Evolutionary conservation across 1,284 basidiomycete genomes (phyloP), one percentile per base, ranked within the genome.

Genomic region (Heterobasidion irregulare): DNA sequence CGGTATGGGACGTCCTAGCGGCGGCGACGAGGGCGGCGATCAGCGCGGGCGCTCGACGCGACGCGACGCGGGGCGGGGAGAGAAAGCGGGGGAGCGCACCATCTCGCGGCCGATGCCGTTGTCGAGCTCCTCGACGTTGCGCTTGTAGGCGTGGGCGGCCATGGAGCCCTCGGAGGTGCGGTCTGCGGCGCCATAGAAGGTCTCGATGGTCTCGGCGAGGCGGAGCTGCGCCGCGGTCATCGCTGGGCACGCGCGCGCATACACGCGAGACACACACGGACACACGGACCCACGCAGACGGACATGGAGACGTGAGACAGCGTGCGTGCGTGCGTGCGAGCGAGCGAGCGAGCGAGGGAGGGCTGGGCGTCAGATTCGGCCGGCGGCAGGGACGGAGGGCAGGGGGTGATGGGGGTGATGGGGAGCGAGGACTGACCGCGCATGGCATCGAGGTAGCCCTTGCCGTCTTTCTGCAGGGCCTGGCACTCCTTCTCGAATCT

Each of bases 111-210:
- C 82, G 38, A 96, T 86, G 43, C 86, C 87, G 3, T 83, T 80
- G 65, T 99, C 97, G 44, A 99, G 75, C 63, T 99, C 97, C 62
- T 98, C 94, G 5, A 97, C 91, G 0, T 94, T 90, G 38, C 93
- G 83, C 67, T 94, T 95, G 78, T 99, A 99, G 3, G 96, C 89
- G 67, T 98, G 94, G 1, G 92, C 92, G 1, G 95, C 92, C 91
- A 99, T 98, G 12, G 97, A 96, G 33, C 94, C 90, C 62, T 95
- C 93, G 18, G 91, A 93, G 33, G 82, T 75, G 59, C 83, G 79
- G 75, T 94, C 92, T 10, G 89, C 79, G 35, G 91, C 89, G 44
- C 84, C 84, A 70, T 98, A 99, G 77, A 99, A 99, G 6, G 86
- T 78, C 68, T 94, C 89, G 65, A 99, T 81, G 19, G 95, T 97